A percentile compares a stretch with the other conserved stretches of the same genome.
Conservation (phyloP, 495 filamentous ascomycete species). For the Aspergillus affinis region DNA sequence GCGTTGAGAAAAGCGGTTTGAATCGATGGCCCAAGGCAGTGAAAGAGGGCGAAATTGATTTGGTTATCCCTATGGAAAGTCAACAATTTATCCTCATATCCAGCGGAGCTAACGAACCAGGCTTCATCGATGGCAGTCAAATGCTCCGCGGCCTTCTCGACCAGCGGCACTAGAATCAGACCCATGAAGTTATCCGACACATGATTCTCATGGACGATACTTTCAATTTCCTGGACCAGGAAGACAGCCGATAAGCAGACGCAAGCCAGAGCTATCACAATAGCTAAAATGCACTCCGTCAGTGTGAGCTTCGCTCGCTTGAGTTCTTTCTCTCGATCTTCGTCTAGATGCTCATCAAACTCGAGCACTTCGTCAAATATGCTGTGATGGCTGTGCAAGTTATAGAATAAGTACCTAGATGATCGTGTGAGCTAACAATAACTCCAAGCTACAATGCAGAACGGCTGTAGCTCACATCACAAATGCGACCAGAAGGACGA, state of each 20-base stretch:
- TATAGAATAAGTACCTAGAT: slow-evolving; percentile 72
- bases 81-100: not conserved
- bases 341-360: slow-evolving; percentile 68
- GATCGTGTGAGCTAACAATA: slow-evolving; percentile 15
- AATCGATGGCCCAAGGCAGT: slow-evolving; percentile 83
- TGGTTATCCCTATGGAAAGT: slow-evolving; percentile 42
- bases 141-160: slow-evolving; percentile 91
- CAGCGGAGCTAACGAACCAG: slow-evolving; percentile 52
- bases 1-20: slow-evolving; percentile 91
- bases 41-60: slow-evolving; percentile 83
- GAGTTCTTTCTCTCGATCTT: slow-evolving; percentile 64
- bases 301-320: slow-evolving; percentile 73
- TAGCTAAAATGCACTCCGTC: slow-evolving; percentile 68
- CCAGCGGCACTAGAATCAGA: slow-evolving; percentile 70
- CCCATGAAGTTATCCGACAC: slow-evolving; percentile 81
- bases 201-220: slow-evolving; percentile 59
- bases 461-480: slow-evolving; percentile 39
- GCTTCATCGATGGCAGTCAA: slow-evolving; percentile 89
- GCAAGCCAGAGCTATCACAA: slow-evolving; percentile 64
- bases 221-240: slow-evolving; percentile 76
- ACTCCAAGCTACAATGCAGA: not conserved
- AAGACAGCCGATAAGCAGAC: slow-evolving; percentile 81
- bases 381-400: slow-evolving; percentile 77
- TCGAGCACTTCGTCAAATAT: slow-evolving; percentile 73
- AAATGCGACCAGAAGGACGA: slow-evolving; percentile 80